Percentiles rank a stretch among this genome's conserved stretches.
Evolutionary conservation across 805 yeast species (phyloP).

Genomic region (Tetrapisispora fleetii): DNA sequence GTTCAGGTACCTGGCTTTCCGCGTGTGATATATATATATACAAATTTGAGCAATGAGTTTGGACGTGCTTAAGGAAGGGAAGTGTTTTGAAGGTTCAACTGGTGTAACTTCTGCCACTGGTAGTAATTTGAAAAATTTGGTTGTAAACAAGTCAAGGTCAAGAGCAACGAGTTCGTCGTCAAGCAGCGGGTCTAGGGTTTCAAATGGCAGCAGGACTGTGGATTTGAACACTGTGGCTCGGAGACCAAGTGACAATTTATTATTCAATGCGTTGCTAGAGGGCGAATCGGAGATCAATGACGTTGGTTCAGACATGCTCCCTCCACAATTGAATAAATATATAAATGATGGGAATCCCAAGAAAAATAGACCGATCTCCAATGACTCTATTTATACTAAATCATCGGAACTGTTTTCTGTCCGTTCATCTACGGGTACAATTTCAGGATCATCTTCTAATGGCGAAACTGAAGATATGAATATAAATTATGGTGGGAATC

Average conservation of each 20-base stretch:
- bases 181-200: not conserved
- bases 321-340: constrained; percentile 10
- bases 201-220: constrained; percentile 11
- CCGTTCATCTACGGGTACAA: constrained; percentile 17
- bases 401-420: constrained; percentile 23
- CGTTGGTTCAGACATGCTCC: constrained; percentile 8
- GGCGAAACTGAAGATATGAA: constrained; percentile 11
- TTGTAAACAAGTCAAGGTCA: not conserved
- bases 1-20: too few relatives aligned
- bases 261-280: constrained; percentile 10
- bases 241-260: constrained; percentile 27
- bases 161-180: not conserved
- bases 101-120: not conserved
- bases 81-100: not conserved
- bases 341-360: constrained; percentile 5
- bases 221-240: constrained; percentile 22
- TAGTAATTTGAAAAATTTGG: not conserved
- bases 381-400: constrained; percentile 21
- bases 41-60: not conserved
- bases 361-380: constrained; percentile 22
- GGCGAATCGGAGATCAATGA: not conserved
- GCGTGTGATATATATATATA: too few relatives aligned
- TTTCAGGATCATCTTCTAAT: constrained; percentile 22
- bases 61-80: not conserved
- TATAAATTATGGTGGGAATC: not conserved